Evolutionary conservation across 1,284 basidiomycete genomes (phyloP).

Genomic region (Puccinia coronata): DNA sequence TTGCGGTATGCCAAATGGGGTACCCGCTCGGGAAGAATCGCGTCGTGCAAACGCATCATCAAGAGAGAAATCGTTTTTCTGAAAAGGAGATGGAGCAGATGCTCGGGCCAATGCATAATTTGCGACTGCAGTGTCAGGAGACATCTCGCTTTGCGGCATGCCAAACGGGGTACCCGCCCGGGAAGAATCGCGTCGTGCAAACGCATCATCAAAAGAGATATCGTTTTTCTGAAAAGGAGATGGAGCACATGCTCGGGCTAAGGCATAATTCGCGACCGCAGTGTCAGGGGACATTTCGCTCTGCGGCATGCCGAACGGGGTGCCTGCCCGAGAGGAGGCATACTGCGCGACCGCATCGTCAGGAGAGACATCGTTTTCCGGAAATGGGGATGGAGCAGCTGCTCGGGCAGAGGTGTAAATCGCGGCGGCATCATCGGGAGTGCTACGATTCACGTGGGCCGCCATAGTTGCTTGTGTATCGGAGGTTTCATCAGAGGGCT

Average conservation of each 20-base stretch:
- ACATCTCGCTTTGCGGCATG: neutral
- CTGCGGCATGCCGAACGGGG: neutral
- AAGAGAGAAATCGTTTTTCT: neutral
- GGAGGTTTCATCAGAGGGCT: neutral
- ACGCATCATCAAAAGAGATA: neutral
- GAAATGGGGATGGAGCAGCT: neutral
- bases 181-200: neutral
- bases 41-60: neutral
- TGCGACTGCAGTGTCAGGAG: slow-evolving; percentile 15
- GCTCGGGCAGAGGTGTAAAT: slow-evolving; percentile 17
- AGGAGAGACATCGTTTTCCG: neutral
- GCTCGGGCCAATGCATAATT: slow-evolving; percentile 7
- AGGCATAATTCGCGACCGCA: slow-evolving; percentile 22
- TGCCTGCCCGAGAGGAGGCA: neutral
- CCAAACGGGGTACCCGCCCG: neutral
- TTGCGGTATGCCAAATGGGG: neutral
- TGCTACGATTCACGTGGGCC: too few relatives aligned
- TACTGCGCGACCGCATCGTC: neutral
- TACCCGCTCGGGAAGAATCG: neutral
- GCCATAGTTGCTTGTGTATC: neutral
- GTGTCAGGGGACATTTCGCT: slow-evolving; percentile 1
- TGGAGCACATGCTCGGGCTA: neutral
- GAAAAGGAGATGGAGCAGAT: neutral
- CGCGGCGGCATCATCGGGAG: slow-evolving; percentile 9
- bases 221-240: neutral